Conservation (phyloP, 2,329 filamentous ascomycete genomes). For the Colletotrichum destructivum region DNA sequence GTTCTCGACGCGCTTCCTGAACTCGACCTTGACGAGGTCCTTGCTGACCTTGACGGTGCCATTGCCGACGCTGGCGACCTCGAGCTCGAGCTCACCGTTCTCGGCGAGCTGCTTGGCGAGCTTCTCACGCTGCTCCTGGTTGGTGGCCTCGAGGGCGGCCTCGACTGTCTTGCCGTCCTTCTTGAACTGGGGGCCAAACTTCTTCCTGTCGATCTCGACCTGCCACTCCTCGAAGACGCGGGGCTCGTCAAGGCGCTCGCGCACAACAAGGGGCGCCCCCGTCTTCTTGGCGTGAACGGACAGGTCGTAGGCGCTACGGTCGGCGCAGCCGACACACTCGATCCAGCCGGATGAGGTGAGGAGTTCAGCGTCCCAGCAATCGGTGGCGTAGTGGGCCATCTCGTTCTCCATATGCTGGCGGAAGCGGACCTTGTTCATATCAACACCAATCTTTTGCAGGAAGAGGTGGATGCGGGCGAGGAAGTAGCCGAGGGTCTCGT, state of each 20-base stretch:
- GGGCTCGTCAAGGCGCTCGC: conserved; percentile 85
- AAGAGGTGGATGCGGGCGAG: conserved; percentile 94
- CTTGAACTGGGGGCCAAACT: conserved; percentile 95
- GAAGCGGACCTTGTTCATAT: conserved; percentile 91
- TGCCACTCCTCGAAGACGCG: conserved; percentile 88
- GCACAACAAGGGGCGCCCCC: conserved; percentile 86
- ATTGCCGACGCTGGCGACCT: conserved; percentile 76
- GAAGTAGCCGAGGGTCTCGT: conserved; percentile 98
- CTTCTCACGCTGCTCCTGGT: conserved; percentile 86
- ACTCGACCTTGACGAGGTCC: conserved; percentile 87
- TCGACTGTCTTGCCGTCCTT: conserved; percentile 92
- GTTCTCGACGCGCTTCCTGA: conserved; percentile 85
- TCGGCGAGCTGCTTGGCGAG: conserved; percentile 81
- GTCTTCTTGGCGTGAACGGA: conserved; percentile 95
- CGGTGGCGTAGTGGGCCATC: conserved; percentile 91
- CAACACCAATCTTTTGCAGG: conserved; percentile 88
- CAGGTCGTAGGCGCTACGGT: conserved; percentile 94
- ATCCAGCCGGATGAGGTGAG: conserved; percentile 96
- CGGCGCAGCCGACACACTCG: conserved; percentile 97
- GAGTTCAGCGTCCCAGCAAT: conserved; percentile 98
- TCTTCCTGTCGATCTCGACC: conserved; percentile 92
- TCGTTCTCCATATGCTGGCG: conserved; percentile 91
- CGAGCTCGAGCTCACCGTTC: conserved; percentile 82
- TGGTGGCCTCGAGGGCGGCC: conserved; percentile 80
- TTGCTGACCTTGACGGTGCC: conserved; percentile 85